Evolutionary conservation across 805 yeast species (phyloP).

Genomic region (Suhomyces sp.): DNA sequence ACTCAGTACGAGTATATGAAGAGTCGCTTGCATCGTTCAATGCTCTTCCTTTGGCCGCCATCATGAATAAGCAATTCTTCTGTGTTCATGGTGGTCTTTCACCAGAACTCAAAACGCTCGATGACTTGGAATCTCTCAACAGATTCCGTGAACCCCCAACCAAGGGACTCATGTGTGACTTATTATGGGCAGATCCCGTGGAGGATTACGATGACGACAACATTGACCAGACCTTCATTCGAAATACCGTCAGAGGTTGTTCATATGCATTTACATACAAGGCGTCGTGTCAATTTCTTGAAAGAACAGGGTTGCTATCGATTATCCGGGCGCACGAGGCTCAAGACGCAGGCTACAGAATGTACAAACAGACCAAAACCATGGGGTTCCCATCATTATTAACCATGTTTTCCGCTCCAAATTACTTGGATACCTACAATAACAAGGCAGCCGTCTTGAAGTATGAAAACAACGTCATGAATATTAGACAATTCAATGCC

Average conservation of each 20-base stretch:
- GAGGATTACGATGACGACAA: constrained; percentile 71
- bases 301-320: constrained; percentile 73
- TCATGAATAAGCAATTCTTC: constrained; percentile 90
- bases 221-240: constrained; percentile 49
- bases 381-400: constrained; percentile 88
- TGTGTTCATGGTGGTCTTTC: constrained; percentile 97
- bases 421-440: constrained; percentile 86
- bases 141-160: constrained; percentile 93
- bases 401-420: constrained; percentile 94
- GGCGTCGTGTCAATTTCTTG: constrained; percentile 77
- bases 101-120: constrained; percentile 70
- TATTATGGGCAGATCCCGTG: constrained; percentile 95
- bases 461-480: constrained; percentile 89
- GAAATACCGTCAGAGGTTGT: constrained; percentile 83
- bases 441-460: constrained; percentile 94
- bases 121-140: constrained; percentile 66
- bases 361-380: constrained; percentile 80
- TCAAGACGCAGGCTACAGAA: constrained; percentile 94
- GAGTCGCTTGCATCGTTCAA: constrained; percentile 77
- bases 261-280: constrained; percentile 84
- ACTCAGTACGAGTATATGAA: constrained; percentile 61
- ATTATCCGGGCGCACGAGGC: constrained; percentile 96
- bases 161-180: constrained; percentile 88
- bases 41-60: constrained; percentile 85
- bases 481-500: constrained; percentile 88